phyloP scores from a whole-genome alignment of 2,329 filamentous ascomycete species.

The Fusarium denticulatum region DNA sequence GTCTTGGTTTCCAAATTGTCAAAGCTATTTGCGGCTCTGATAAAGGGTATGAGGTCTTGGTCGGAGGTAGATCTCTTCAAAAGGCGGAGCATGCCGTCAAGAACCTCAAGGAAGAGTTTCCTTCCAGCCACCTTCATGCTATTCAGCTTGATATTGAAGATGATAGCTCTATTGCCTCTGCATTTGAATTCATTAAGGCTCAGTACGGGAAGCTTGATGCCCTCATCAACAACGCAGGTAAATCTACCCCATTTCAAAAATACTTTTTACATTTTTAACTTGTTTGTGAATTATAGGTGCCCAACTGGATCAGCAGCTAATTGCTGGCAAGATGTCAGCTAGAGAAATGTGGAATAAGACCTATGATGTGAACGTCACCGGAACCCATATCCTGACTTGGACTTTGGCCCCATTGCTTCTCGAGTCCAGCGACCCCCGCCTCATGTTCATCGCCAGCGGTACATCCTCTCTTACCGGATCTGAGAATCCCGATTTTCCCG shows the following conservation, averaged over 20 bases:
- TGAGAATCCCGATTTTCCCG: neutral
- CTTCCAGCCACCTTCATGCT: neutral
- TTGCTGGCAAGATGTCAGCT: neutral
- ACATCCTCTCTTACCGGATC: neutral
- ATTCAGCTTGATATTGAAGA: neutral
- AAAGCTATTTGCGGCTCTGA: neutral
- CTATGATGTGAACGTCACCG: neutral
- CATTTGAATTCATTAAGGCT: neutral
- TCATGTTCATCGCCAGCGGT: neutral
- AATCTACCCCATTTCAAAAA: accelerated
- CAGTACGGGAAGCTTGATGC: neutral
- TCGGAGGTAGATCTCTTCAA: neutral
- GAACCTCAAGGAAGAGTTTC: neutral
- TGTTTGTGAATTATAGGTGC: neutral
- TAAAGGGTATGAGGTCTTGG: neutral
- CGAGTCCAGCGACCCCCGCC: neutral
- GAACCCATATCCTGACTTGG: neutral
- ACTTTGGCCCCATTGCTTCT: neutral
- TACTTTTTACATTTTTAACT: neutral
- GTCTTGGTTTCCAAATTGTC: neutral
- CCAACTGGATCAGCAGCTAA: neutral
- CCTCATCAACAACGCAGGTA: neutral
- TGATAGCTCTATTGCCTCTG: neutral
- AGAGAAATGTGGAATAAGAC: neutral
- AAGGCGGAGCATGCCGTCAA: neutral